These are phyloP conservation scores for Komagataella pseudopastoris DNA, from an alignment of 805 yeast species.

Conservation along the genomic window DNA sequence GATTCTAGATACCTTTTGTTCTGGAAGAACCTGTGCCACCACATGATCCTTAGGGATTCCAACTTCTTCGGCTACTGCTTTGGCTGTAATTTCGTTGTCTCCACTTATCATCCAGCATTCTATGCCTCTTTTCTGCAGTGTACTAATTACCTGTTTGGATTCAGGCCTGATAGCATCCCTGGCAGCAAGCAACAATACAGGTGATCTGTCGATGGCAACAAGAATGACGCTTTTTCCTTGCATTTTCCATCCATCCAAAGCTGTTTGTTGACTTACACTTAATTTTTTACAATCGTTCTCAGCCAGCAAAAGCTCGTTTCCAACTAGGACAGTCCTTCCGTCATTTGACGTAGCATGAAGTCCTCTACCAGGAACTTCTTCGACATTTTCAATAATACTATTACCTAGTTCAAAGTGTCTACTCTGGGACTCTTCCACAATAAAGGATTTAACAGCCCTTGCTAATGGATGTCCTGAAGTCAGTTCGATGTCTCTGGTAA, in stretches of 20 bases:
- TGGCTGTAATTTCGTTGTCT: conserved; percentile 55
- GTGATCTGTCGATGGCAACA: conserved; percentile 29
- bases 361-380: conserved; percentile 50
- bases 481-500: conserved; percentile 44
- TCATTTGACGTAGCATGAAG: conserved; percentile 26
- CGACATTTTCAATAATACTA: conserved; percentile 30
- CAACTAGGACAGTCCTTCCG: conserved; percentile 27
- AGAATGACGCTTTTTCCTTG: conserved; percentile 52
- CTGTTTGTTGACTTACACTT: conserved; percentile 17
- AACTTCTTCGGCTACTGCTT: conserved; percentile 48
- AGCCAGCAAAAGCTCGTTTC: conserved; percentile 45
- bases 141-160: conserved; percentile 33
- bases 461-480: conserved; percentile 63
- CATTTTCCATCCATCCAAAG: conserved; percentile 39
- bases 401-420: conserved; percentile 10
- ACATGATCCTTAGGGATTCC: conserved; percentile 40
- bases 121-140: conserved; percentile 26
- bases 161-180: conserved; percentile 52
- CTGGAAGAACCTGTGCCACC: conserved; percentile 61
- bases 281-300: conserved; percentile 28
- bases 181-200: conserved; percentile 38
- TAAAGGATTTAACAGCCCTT: conserved; percentile 34
- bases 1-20: conserved; percentile 52
- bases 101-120: conserved; percentile 71
- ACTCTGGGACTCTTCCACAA: conserved; percentile 9